Conservation (phyloP, 805 yeast genomes). For the Zygosaccharomyces rouxii region DNA sequence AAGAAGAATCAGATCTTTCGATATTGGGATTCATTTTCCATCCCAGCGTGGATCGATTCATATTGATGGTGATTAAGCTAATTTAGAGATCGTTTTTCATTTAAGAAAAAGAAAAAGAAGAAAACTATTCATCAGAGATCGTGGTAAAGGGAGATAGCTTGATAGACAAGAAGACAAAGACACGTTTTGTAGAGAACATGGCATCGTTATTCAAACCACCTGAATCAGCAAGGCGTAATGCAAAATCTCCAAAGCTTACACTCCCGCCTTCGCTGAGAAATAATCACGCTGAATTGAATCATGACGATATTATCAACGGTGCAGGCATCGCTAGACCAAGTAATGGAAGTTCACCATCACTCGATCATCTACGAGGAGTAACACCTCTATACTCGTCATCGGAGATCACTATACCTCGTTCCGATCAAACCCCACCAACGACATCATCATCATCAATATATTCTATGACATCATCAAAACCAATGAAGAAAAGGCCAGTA, state of each 20-base stretch:
- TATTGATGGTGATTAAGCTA: not conserved
- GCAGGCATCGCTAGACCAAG: conserved; percentile 1
- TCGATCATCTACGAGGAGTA: conserved; percentile 1
- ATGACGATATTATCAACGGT: conserved; percentile 8
- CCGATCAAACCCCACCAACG: conserved; percentile 12
- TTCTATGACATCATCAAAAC: conserved; percentile 26
- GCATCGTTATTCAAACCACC: conserved; percentile 40
- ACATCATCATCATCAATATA: conserved; percentile 31
- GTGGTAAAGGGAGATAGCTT: not conserved
- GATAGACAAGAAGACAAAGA: not conserved
- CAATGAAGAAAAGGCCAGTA: conserved; percentile 28
- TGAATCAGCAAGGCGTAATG: conserved; percentile 36
- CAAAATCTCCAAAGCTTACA: conserved; percentile 42
- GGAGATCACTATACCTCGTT: conserved; percentile 12
- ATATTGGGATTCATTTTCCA: not conserved
- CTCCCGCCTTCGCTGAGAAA: conserved; percentile 37
- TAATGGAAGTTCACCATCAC: not conserved
- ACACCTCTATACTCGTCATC: conserved; percentile 22
- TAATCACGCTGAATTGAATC: conserved; percentile 6
- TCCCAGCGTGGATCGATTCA: not conserved
- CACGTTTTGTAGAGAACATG: too few species aligned
- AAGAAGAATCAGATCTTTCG: not conserved
- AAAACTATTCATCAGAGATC: not conserved
- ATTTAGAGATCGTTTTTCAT: not conserved
- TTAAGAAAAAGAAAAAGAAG: not conserved